These are phyloP conservation scores for Phytophthora citricola DNA, from an alignment of 352 stramenopile species.

Conservation along the genomic window DNA sequence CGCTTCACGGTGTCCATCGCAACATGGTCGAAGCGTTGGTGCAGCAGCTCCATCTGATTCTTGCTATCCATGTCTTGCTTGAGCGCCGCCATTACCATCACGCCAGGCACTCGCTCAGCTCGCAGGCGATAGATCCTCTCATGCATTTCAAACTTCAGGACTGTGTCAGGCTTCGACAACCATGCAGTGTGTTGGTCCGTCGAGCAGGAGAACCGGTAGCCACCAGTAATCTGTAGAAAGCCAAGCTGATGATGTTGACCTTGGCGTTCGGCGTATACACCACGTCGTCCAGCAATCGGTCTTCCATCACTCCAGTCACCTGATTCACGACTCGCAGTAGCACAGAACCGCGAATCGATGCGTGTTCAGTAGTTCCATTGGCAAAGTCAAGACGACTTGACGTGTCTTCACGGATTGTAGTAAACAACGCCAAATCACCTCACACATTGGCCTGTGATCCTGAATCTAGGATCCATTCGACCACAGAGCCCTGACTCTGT, in stretches of 20 bases:
- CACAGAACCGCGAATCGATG: conserved; percentile 9
- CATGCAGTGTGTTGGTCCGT: conserved; percentile 8
- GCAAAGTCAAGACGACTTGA: conserved; percentile 12
- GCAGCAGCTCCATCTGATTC: too few species aligned
- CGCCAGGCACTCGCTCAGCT: background rate
- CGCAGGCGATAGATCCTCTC: conserved; percentile 16
- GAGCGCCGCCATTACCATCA: conserved; percentile 14
- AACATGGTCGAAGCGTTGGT: too few species aligned
- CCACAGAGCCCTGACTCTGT: background rate
- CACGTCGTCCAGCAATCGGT: conserved; percentile 18
- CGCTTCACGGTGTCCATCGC: too few species aligned
- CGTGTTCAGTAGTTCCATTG: conserved; percentile 8
- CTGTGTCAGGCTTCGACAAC: conserved; percentile 9
- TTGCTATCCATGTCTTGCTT: conserved; percentile 4
- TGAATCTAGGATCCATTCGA: conserved; percentile 20
- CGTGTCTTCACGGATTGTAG: background rate
- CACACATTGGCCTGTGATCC: conserved; percentile 18
- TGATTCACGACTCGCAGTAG: conserved; percentile 17
- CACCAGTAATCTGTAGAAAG: conserved; percentile 10
- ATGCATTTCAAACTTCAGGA: conserved; percentile 12
- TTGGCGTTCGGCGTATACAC: conserved; percentile 9
- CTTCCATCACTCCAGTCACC: conserved; percentile 10
- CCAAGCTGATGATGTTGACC: conserved; percentile 12
- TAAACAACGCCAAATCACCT: conserved; percentile 16
- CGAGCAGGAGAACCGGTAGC: conserved; percentile 15